Evolutionary conservation across 1,284 basidiomycete genomes (phyloP), one percentile per base, ranked within the genome.

Genomic region (Cutaneotrichosporon cyanovorans): DNA sequence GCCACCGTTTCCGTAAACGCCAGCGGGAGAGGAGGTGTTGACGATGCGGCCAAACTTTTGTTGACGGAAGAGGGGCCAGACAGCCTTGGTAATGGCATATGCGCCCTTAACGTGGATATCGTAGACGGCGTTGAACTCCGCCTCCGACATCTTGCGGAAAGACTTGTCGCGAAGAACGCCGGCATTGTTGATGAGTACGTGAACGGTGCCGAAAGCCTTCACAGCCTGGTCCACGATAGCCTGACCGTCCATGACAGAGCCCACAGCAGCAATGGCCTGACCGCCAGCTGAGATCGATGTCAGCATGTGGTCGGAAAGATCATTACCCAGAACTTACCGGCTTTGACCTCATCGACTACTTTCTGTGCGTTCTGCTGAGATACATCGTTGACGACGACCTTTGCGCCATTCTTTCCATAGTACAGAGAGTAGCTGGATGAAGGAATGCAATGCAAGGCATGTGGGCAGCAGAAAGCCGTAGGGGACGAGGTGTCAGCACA

Each of bases 101-200:
- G 93, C 84, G 44, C 92, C 93, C 72, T 91, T 93, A 56, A 99
- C 74, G 69, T 98, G 95, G n/a, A 98, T 92, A 22, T 84, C 81
- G 46, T 81, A 78, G 52, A 97, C 78, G 54, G 85, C 80, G 62
- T 93, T 88, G 78, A 84, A 92, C 60, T 92, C 87, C 63, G 72
- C 54, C 67, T 91, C 87, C 3, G 84, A 76, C 85, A 93, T 90
- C 72, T 90, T 92, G 76, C 85, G 89, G 77, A 92, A 88, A 30
- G 75, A 69, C 65, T 76, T 77, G 68, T 78, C 77, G 85, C 91
- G 81, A 39, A 98, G 75, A 56, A 98, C 90, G 42, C 95, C 93
- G 40, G 95, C 95, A 74, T 98, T 99, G 77, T 98, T 98, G 65
- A 97, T 84, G 40, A 93, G 79, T 53, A 80, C 68, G 84, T 87